These are phyloP conservation scores for Nemania diffusa DNA, from an alignment of 2,329 filamentous ascomycete species.

Conservation along the genomic window DNA sequence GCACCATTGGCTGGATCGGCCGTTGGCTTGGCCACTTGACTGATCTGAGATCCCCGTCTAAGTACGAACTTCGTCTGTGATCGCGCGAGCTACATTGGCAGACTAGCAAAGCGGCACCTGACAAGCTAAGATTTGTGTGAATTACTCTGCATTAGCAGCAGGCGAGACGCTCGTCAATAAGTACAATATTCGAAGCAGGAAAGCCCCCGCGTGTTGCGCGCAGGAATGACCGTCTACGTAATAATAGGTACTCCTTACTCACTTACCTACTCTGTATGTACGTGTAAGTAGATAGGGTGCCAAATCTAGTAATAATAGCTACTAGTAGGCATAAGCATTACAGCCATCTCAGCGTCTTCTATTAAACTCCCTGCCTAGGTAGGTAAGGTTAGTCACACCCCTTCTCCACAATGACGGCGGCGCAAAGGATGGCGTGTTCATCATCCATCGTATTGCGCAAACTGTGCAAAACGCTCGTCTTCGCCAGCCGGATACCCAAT, in stretches of 20 bases:
- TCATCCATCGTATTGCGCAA: constrained; percentile 35
- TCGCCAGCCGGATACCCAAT: constrained; percentile 13
- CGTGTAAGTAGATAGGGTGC: too few relatives aligned
- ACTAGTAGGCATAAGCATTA: neutral
- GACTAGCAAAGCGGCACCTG: constrained; percentile 41
- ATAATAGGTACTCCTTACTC: too few relatives aligned
- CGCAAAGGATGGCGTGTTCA: constrained; percentile 37
- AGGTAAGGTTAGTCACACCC: constrained; percentile 35
- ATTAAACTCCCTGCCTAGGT: constrained; percentile 31
- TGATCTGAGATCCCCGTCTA: constrained; percentile 49
- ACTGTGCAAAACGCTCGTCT: constrained; percentile 24
- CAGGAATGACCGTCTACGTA: constrained; percentile 15
- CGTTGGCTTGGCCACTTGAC: constrained; percentile 46
- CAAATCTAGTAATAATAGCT: neutral
- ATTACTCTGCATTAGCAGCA: constrained; percentile 23
- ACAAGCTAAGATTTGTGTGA: constrained; percentile 34
- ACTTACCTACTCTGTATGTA: neutral
- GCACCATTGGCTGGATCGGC: constrained; percentile 45
- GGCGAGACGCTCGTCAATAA: constrained; percentile 30
- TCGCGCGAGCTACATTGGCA: constrained; percentile 36
- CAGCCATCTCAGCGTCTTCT: neutral
- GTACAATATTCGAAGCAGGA: constrained; percentile 6
- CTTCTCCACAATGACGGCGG: constrained; percentile 39
- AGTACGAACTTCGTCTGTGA: constrained; percentile 43
- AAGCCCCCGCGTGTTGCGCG: constrained; percentile 13